Conservation (phyloP, 164 flowering plant genomes). For the Kingdonia uniflora region DNA sequence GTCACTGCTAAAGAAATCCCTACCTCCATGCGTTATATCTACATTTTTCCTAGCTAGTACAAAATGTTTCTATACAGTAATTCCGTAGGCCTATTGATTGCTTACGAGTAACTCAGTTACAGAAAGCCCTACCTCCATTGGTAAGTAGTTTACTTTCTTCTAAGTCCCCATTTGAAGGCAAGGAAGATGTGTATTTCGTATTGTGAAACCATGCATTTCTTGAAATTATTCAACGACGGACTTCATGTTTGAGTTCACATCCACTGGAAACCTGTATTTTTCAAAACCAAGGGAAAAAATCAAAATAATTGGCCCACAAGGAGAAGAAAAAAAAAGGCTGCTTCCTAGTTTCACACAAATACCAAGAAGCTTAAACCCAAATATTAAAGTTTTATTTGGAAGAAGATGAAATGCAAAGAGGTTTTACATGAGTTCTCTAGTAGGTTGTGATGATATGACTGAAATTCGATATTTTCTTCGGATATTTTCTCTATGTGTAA, state of each 20-base stretch:
- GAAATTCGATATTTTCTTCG: slow-evolving; percentile 73
- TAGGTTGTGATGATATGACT: slow-evolving; percentile 73
- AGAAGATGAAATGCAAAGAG: background rate
- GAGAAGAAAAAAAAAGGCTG: background rate
- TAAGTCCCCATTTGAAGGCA: slow-evolving; percentile 23
- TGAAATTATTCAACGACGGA: slow-evolving; percentile 19
- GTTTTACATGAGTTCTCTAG: slow-evolving; percentile 69
- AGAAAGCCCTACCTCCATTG: slow-evolving; percentile 49
- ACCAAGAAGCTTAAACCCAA: background rate
- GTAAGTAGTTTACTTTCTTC: slow-evolving; percentile 64
- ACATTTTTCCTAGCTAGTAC: no score
- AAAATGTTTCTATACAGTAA: no score
- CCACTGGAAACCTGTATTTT: slow-evolving; percentile 16
- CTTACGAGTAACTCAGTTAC: no score
- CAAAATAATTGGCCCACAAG: background rate
- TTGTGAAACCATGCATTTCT: slow-evolving; percentile 16
- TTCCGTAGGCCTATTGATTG: no score
- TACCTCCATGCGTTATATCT: no score
- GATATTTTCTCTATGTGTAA: slow-evolving; percentile 65
- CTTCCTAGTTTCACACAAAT: background rate
- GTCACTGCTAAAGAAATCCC: no score
- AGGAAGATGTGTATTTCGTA: slow-evolving; percentile 19
- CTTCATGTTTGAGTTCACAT: slow-evolving; percentile 14
- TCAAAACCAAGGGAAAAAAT: background rate
- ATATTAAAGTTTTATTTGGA: background rate